phyloP scores from a whole-genome alignment of 768 basidiomycete species.

The Suillus luteus region DNA sequence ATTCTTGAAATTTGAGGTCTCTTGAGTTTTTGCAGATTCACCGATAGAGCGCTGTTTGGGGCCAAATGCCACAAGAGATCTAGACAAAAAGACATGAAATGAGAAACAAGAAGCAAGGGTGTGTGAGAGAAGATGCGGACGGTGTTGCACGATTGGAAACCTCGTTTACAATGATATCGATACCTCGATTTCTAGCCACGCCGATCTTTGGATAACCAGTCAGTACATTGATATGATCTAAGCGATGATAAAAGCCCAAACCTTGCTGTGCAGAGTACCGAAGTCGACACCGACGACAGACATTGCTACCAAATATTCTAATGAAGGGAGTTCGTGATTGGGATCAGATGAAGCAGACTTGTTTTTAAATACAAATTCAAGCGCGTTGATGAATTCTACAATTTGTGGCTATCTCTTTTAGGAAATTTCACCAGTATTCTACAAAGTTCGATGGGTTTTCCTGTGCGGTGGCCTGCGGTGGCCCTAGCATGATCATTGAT shows the following conservation, averaged over 20 bases:
- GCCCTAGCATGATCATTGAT: neutral
- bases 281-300: slow-evolving; percentile 96
- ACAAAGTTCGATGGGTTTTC: slow-evolving; percentile 9
- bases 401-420: neutral
- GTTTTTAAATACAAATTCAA: slow-evolving; percentile 16
- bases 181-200: slow-evolving; percentile 92
- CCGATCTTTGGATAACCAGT: slow-evolving; percentile 63
- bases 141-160: slow-evolving; percentile 97
- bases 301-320: slow-evolving; percentile 45
- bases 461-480: no score
- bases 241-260: slow-evolving; percentile 30
- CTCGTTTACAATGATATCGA: slow-evolving; percentile 98
- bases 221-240: slow-evolving; percentile 6
- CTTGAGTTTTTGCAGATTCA: slow-evolving; percentile 95
- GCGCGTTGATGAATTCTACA: neutral
- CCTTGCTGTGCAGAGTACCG: slow-evolving; percentile 89
- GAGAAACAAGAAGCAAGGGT: neutral
- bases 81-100: slow-evolving; percentile 33
- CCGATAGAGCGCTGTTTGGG: slow-evolving; percentile 89
- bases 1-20: slow-evolving; percentile 98
- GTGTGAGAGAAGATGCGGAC: slow-evolving; percentile 49
- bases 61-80: slow-evolving; percentile 94
- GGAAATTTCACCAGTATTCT: slow-evolving; percentile 5
- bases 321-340: slow-evolving; percentile 1
- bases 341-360: slow-evolving; percentile 10